phyloP scores from a whole-genome alignment of 139 green algal species.

The Edaphochlamys debaryana region DNA sequence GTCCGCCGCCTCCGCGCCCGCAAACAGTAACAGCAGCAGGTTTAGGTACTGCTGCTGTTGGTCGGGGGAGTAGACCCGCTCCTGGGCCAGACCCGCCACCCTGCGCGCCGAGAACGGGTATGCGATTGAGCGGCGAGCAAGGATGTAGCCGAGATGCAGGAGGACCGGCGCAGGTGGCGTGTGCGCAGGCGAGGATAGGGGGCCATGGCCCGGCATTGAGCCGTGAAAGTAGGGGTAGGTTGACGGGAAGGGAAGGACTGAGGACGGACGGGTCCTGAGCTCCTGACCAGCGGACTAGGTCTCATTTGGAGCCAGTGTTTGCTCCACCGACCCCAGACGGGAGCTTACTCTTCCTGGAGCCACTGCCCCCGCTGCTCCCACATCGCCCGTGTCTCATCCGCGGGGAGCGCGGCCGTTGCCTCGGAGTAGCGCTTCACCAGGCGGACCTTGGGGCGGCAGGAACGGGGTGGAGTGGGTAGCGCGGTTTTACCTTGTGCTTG shows the following conservation, averaged over 20 bases:
- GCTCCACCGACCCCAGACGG: no score
- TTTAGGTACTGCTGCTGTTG: constrained; percentile 45
- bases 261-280: no score
- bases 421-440: constrained; percentile 39
- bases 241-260: no score
- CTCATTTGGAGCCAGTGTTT: no score
- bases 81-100: constrained; percentile 44
- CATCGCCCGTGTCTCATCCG: constrained; percentile 28
- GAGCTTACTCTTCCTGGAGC: constrained; percentile 47
- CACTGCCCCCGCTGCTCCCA: constrained; percentile 41
- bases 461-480: not conserved
- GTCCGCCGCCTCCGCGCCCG: constrained; percentile 50
- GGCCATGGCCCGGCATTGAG: no score
- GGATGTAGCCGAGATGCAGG: no score
- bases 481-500: not conserved
- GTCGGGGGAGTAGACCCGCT: constrained; percentile 49
- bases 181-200: no score
- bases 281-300: no score
- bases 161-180: no score
- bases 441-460: not conserved
- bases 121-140: no score
- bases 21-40: constrained; percentile 49
- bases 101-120: no score
- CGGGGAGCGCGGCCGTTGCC: constrained; percentile 22
- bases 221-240: no score